These are phyloP conservation scores for Barnettozyma wickerhamii DNA, from an alignment of 805 yeast species.

Conservation along the genomic window DNA sequence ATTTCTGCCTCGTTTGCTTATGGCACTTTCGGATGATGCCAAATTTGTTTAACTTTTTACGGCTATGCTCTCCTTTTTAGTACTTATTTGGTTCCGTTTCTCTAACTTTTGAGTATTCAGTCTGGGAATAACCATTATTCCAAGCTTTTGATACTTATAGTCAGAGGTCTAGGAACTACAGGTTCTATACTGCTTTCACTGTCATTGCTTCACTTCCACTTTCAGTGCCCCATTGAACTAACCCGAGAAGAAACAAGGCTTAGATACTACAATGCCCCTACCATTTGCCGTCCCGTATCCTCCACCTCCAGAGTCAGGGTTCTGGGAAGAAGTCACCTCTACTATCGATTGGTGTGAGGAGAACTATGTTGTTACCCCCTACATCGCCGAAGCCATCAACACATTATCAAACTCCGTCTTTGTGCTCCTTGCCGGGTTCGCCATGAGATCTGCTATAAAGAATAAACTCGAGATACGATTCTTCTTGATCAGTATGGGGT, in stretches of 20 bases:
- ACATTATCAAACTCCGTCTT: constrained; percentile 71
- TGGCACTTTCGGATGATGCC: background rate
- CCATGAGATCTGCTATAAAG: constrained; percentile 54
- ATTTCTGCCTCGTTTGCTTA: background rate
- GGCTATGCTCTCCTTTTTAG: too few species aligned
- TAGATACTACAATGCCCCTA: constrained; percentile 14
- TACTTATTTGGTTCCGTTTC: too few species aligned
- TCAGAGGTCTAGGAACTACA: too few species aligned
- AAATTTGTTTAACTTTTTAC: too few species aligned
- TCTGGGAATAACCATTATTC: too few species aligned
- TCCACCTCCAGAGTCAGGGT: constrained; percentile 49
- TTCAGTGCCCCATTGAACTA: too few species aligned
- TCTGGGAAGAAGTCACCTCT: constrained; percentile 82
- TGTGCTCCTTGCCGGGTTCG: constrained; percentile 53
- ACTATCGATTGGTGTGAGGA: constrained; percentile 99
- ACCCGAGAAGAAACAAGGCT: too few species aligned
- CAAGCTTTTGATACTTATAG: too few species aligned
- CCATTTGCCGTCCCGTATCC: constrained; percentile 56
- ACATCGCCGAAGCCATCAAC: constrained; percentile 87
- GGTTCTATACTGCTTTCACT: too few species aligned
- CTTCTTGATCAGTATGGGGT: constrained; percentile 68
- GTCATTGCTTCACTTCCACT: too few species aligned
- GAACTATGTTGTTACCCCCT: constrained; percentile 81
- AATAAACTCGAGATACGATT: constrained; percentile 70
- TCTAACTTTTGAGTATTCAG: too few species aligned